A percentile compares a stretch with the other conserved stretches of the same genome.
These are phyloP conservation scores for Phytophthora sp. DNA, from an alignment of 352 stramenopile species.

Conservation along the genomic window DNA sequence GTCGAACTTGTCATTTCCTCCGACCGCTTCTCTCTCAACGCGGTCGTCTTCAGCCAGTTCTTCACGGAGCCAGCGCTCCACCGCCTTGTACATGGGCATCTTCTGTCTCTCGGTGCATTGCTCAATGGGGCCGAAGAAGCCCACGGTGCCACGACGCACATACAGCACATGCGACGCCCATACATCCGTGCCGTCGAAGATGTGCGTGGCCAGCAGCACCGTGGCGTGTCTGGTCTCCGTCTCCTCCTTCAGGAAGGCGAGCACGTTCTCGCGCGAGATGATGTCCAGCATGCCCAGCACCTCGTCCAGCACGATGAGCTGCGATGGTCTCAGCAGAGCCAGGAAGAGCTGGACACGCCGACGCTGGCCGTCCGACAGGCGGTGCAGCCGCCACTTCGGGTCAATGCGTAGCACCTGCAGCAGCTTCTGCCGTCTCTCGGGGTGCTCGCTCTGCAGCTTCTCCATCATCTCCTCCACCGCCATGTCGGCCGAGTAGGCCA, in stretches of 20 bases:
- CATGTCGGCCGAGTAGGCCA: slow-evolving; percentile 94
- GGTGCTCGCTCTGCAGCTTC: slow-evolving; percentile 93
- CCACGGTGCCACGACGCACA: slow-evolving; percentile 68
- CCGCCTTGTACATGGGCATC: slow-evolving; percentile 91
- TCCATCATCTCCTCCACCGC: slow-evolving; percentile 97
- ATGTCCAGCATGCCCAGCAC: slow-evolving; percentile 98
- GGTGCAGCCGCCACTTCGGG: slow-evolving; percentile 90
- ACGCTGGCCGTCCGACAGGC: slow-evolving; percentile 81
- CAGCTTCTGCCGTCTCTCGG: slow-evolving; percentile 93
- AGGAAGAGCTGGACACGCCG: slow-evolving; percentile 97
- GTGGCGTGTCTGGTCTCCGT: slow-evolving; percentile 64
- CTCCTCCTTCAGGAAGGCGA: slow-evolving; percentile 92
- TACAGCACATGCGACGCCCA: slow-evolving; percentile 97
- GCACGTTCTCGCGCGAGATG: slow-evolving; percentile 93
- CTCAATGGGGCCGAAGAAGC: slow-evolving; percentile 67
- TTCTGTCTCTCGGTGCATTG: slow-evolving; percentile 79
- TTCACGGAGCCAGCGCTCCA: slow-evolving; percentile 93
- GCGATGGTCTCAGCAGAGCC: slow-evolving; percentile 94
- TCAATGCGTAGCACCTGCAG: slow-evolving; percentile 96
- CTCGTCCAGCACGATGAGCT: slow-evolving; percentile 98
- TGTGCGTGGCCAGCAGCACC: slow-evolving; percentile 92
- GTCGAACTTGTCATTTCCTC: slow-evolving; percentile 42
- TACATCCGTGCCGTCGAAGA: slow-evolving; percentile 97
- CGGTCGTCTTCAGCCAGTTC: slow-evolving; percentile 88
- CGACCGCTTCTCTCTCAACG: slow-evolving; percentile 62